These are phyloP conservation scores for Leccinum ochraceum DNA, from an alignment of 768 basidiomycete species.

Conservation along the genomic window DNA sequence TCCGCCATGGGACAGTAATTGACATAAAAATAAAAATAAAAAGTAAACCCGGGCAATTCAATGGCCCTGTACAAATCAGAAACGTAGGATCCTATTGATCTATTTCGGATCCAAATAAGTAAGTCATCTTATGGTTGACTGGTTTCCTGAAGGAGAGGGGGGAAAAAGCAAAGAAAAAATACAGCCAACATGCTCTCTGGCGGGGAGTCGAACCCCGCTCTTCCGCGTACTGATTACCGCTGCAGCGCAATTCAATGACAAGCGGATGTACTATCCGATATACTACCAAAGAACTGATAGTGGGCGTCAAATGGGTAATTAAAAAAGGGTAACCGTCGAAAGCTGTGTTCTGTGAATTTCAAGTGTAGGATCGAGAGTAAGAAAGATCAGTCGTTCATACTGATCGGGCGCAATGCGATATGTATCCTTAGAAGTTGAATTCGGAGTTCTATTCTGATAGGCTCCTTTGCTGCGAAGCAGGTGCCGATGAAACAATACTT, in stretches of 20 bases:
- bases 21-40: no score
- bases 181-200: slow-evolving; percentile 35
- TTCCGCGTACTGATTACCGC: slow-evolving; percentile 34
- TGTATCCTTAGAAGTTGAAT: neutral
- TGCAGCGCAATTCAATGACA: slow-evolving; percentile 31
- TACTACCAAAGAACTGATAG: slow-evolving; percentile 42
- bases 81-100: no score
- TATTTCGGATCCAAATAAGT: no score
- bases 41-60: no score
- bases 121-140: no score
- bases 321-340: slow-evolving; percentile 17
- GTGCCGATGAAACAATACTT: no score
- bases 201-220: slow-evolving; percentile 49
- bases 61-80: no score
- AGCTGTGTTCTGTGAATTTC: neutral
- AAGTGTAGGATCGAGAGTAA: neutral
- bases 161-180: no score
- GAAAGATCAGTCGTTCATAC: no score
- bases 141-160: no score
- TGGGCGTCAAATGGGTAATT: neutral
- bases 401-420: no score
- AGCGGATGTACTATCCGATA: slow-evolving; percentile 55
- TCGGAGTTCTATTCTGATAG: neutral
- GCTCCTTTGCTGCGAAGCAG: neutral
- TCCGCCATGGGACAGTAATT: no score